Evolutionary conservation across 2,329 filamentous ascomycete species (phyloP), one percentile per base, ranked within the genome.

Genomic region (Colletotrichum musicola): DNA sequence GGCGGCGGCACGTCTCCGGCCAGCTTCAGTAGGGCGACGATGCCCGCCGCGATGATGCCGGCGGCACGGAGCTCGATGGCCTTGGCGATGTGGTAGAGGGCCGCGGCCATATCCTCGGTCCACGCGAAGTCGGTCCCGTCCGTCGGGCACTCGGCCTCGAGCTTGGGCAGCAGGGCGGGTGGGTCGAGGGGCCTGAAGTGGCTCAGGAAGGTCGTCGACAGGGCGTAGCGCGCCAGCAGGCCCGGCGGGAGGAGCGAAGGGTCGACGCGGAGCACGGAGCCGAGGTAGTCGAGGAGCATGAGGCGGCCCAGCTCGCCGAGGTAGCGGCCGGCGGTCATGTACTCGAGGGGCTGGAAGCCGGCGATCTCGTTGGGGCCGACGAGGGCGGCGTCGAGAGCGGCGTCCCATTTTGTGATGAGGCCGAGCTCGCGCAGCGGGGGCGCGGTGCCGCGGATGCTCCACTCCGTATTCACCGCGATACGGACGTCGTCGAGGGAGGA

Each of bases 391-490:
- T 94, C 92, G 6, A 96, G 84, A 67, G 85, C 80, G 10, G 83
- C 79, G 74, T 96, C 93, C 93, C 93, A 95, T 42, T 81, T 81
- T 10, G 88, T 94, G 59, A 93, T 87, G 55, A 95, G 84, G 1
- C 83, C 82, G 20, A 90, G 80, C 25, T 90, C 84, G 25, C 85
- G 83, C 62, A 95, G 81, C 0, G 93, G 91, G 6, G 85, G 83
- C n/a, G 89, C 89, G 2, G 92, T 89, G 6, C 93, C 93, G 27
- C 90, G 90, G 73, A 96, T 94, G 59, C 91, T 93, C 91, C 92
- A 95, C 79, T 96, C 93, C 0, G 93, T 95, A 75, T 95, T 95
- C 71, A 95, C 89, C 4, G 93, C 88, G 14, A 94, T 90, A 72
- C 88, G 90, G n/a, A 87, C 81, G 6, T 91, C 84, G 13, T 35